Base-by-base conservation (phyloP, 192 early-diverging fungal species). In the Coemansia sp. region DNA sequence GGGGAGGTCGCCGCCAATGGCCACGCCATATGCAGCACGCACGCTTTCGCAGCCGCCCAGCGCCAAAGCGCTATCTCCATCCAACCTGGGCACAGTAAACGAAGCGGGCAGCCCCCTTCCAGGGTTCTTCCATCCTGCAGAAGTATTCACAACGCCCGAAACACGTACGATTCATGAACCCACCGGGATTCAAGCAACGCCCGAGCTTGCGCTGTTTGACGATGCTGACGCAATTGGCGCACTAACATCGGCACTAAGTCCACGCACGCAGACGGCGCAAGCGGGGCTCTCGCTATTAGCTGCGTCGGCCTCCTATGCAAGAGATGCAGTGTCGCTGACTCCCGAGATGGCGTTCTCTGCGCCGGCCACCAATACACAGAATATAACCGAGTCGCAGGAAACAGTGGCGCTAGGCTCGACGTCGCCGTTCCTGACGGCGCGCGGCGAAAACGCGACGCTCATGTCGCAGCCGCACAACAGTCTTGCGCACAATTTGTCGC, bases 381-480 rank as follows among this genome's bases (percentile, higher is more conserved):
- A 7, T 33, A 59, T 24, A 12, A 9, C 49, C 0, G 21, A 21
- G 49, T 26, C 69, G 46, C 76, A 69, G 57, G 64, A 45, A 0
- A 73, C 64, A 2, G 60, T 45, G 2, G 64, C 33, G 4, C 53
- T 71, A n/a, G 69, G 66, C 10, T 64, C 72, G 26, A 52, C 49
- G 9, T 52, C 49, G 16, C 73, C 78, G 63, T 81, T 76, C 38
- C 45, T 81, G 24, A 76, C 67, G 26, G 56, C 69, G 6, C 38
- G 61, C 26, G 78, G 73, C 26, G 70, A 70, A 41, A 64, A 81
- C 67, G 70, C 73, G 20, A 81, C 73, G 61, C 64, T 81, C 21
- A 76, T 81, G 78, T 81, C 78, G 67, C 78, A 81, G 73, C 78
- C 78, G 53, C 78, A 81, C 36, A 81, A 81, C 67, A 81, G 78